Conservation (phyloP, 2,329 filamentous ascomycete species). For the Ilyonectria destructans region DNA sequence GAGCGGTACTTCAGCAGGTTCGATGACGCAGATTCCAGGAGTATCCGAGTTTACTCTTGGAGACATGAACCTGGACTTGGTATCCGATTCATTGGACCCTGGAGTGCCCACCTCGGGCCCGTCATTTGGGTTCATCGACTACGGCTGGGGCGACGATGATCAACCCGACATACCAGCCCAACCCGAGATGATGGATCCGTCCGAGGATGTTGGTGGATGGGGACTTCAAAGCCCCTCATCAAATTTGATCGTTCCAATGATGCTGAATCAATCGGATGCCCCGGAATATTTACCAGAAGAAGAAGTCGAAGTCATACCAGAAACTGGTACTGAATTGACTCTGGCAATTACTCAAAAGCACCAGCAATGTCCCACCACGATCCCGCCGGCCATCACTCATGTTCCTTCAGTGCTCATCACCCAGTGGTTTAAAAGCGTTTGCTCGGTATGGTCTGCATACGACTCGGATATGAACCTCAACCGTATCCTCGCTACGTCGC, state of each 20-base stretch:
- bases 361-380: conserved; percentile 18
- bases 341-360: conserved; percentile 13
- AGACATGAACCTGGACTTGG: conserved; percentile 2
- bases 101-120: conserved; percentile 5
- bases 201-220: conserved; percentile 11
- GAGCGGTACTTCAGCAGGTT: background rate
- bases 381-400: conserved; percentile 37
- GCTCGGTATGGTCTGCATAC: conserved; percentile 59
- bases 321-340: conserved; percentile 8
- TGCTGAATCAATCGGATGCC: conserved; percentile 13
- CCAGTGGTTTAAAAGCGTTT: conserved; percentile 59
- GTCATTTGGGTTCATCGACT: conserved; percentile 12
- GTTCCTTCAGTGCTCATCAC: conserved; percentile 52
- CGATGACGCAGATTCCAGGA: conserved; percentile 5
- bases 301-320: conserved; percentile 25
- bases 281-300: conserved; percentile 13
- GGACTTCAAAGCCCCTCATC: conserved; percentile 2
- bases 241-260: conserved; percentile 24
- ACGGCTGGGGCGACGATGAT: conserved; percentile 17
- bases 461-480: conserved; percentile 59
- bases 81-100: background rate
- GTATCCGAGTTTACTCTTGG: conserved; percentile 23
- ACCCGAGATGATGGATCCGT: background rate
- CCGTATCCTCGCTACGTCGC: conserved; percentile 54
- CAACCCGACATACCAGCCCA: conserved; percentile 4